phyloP scores from a whole-genome alignment of 257 asterid species.

The Phtheirospermum japonicum region DNA sequence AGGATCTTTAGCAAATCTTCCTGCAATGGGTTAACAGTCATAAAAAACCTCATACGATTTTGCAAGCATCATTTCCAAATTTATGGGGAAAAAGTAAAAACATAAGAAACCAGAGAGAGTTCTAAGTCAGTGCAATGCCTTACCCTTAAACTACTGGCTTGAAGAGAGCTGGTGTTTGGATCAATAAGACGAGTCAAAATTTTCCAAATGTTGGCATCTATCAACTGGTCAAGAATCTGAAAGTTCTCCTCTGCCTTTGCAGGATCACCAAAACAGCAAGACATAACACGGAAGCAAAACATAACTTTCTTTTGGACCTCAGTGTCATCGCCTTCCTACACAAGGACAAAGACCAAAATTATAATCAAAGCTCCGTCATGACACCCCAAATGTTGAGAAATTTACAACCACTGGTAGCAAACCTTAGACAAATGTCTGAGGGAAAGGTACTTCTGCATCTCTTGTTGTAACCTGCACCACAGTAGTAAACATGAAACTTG shows the following conservation, averaged over 20 bases:
- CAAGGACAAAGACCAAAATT: conserved; percentile 25
- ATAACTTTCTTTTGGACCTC: conserved; percentile 71
- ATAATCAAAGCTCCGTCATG: conserved; percentile 24
- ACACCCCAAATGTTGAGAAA: conserved; percentile 13
- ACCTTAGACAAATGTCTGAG: conserved; percentile 73
- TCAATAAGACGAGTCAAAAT: conserved; percentile 57
- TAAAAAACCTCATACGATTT: conserved; percentile 27
- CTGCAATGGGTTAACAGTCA: conserved; percentile 39
- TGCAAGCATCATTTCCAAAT: conserved; percentile 9
- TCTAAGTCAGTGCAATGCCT: conserved; percentile 31
- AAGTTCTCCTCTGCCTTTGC: conserved; percentile 78
- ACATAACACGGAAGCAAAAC: conserved; percentile 74
- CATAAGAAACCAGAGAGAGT: conserved; percentile 10
- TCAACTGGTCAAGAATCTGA: conserved; percentile 73
- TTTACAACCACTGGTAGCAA: conserved; percentile 17
- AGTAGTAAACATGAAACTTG: conserved; percentile 18
- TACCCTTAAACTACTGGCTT: conserved; percentile 64
- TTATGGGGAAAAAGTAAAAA: conserved; percentile 19
- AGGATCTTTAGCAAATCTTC: conserved; percentile 57
- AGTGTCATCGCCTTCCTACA: conserved; percentile 66
- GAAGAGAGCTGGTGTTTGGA: conserved; percentile 54
- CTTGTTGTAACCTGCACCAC: conserved; percentile 71
- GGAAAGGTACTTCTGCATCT: conserved; percentile 85
- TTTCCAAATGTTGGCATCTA: conserved; percentile 78
- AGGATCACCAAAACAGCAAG: conserved; percentile 76